A percentile compares a stretch with the other conserved stretches of the same genome.
These are phyloP conservation scores for Saccharomycopsis javanensis DNA, from an alignment of 805 yeast genomes.

Conservation along the genomic window DNA sequence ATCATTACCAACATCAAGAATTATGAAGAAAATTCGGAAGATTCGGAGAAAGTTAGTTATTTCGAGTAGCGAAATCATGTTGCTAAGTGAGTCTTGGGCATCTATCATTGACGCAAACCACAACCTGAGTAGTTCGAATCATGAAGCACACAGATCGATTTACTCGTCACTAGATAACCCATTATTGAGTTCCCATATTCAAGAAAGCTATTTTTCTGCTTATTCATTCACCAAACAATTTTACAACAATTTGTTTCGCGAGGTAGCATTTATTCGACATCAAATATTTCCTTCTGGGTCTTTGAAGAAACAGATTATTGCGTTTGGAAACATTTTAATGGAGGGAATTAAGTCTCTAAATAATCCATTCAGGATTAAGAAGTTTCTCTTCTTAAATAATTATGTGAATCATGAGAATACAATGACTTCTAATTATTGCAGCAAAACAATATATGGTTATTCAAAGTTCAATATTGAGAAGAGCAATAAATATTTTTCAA, in stretches of 20 bases:
- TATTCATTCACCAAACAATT: constrained; percentile 18
- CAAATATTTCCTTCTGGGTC: constrained; percentile 9
- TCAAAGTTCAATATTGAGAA: constrained; percentile 8
- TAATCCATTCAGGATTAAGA: neutral
- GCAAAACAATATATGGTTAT: constrained; percentile 13
- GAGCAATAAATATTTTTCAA: constrained; percentile 14
- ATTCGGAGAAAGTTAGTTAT: constrained; percentile 11
- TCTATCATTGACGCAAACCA: constrained; percentile 5
- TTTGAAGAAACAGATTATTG: constrained; percentile 6
- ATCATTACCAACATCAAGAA: neutral
- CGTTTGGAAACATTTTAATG: constrained; percentile 13
- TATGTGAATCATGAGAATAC: constrained; percentile 6
- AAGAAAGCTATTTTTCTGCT: constrained; percentile 5
- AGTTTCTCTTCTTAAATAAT: constrained; percentile 4
- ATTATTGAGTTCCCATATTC: neutral
- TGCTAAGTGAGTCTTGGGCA: constrained; percentile 12
- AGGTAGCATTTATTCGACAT: constrained; percentile 9
- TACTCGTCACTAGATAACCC: neutral
- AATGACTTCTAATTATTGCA: neutral
- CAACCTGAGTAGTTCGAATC: neutral
- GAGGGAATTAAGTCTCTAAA: constrained; percentile 4
- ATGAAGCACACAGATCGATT: neutral
- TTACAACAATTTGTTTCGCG: constrained; percentile 15
- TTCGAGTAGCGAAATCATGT: neutral
- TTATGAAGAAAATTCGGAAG: constrained; percentile 12